Evolutionary conservation across 257 asterid genomes (phyloP).

Genomic region (Asclepias syriaca): DNA sequence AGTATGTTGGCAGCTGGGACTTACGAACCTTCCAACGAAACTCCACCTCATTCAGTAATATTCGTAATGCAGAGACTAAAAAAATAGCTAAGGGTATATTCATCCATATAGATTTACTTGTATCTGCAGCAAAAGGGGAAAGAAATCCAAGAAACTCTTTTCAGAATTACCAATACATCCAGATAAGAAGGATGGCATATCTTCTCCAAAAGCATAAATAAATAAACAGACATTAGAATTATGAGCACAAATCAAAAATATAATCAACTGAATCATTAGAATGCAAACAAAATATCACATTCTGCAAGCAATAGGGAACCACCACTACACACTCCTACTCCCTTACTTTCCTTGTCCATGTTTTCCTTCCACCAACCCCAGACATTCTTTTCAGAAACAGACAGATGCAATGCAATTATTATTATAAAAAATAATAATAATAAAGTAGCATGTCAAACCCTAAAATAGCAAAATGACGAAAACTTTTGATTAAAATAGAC

Average conservation of each 20-base stretch:
- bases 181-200: not conserved
- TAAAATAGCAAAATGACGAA: not conserved
- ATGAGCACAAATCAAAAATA: not conserved
- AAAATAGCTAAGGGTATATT: conserved; percentile 82
- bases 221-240: not conserved
- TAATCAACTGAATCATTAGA: not conserved
- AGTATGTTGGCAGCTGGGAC: conserved; percentile 47
- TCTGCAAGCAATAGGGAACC: not conserved
- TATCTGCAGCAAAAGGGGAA: conserved; percentile 47
- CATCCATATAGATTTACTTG: conserved; percentile 95
- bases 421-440: not conserved
- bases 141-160: conserved; percentile 4
- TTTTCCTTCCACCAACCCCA: not conserved
- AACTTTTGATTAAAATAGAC: not conserved
- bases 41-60: conserved; percentile 74
- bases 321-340: not conserved
- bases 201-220: not conserved
- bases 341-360: not conserved
- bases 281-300: not conserved
- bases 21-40: conserved; percentile 68
- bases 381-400: not conserved
- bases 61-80: conserved; percentile 66
- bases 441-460: not conserved
- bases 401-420: not conserved
- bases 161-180: conserved; percentile 5